Percentiles rank a stretch among this genome's conserved stretches.
phyloP scores from a whole-genome alignment of 2,329 filamentous ascomycete species.

The Fusarium staphyleae region DNA sequence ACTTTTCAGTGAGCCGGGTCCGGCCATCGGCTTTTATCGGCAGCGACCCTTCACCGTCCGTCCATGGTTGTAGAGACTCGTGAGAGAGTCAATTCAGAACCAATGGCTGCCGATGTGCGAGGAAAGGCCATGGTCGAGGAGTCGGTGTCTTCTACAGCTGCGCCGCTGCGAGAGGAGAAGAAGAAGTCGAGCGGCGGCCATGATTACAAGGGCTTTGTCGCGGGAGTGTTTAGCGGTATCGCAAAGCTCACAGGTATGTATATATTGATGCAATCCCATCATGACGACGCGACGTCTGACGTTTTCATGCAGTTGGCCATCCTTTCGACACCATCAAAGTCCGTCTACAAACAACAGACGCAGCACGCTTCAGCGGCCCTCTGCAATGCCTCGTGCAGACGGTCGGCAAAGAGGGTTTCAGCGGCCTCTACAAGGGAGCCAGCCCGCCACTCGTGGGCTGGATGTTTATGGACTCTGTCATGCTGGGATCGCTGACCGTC shows the following conservation, averaged over 20 bases:
- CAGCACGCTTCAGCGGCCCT: constrained; percentile 81
- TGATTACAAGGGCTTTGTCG: constrained; percentile 94
- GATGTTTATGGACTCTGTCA: constrained; percentile 96
- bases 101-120: constrained; percentile 37
- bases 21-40: constrained; percentile 5
- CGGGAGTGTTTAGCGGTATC: constrained; percentile 93
- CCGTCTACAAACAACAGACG: constrained; percentile 84
- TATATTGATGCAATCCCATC: no score
- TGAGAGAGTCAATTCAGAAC: not conserved
- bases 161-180: not conserved
- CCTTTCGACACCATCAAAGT: constrained; percentile 98
- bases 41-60: not conserved
- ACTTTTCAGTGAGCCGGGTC: not conserved
- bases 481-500: constrained; percentile 90
- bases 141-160: not conserved
- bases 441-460: constrained; percentile 92
- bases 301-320: constrained; percentile 60
- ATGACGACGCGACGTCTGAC: no score
- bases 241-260: constrained; percentile 83
- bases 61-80: constrained; percentile 3
- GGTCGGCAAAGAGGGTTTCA: constrained; percentile 81
- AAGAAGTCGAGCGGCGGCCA: constrained; percentile 39
- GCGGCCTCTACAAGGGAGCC: constrained; percentile 92
- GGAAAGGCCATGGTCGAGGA: constrained; percentile 9
- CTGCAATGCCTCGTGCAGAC: constrained; percentile 87